Evolutionary conservation across 78 protist species (phyloP).

Genomic region (Dictyostelium discoideum): DNA sequence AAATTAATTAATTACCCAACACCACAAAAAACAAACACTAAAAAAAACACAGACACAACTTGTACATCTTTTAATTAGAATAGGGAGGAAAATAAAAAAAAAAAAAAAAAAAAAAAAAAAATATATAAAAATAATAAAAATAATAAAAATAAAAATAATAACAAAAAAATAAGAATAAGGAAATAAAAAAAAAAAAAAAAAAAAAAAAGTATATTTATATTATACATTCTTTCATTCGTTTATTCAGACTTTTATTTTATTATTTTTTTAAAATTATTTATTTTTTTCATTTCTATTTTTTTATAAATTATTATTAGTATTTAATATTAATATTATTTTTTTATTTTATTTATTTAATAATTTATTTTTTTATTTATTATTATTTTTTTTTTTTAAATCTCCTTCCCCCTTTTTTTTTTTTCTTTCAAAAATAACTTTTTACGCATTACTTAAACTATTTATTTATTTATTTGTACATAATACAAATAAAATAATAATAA

Average conservation of each 20-base stretch:
- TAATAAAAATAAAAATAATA: no score
- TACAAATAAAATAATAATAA: not conserved
- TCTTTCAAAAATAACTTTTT: not conserved
- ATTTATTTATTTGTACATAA: not conserved
- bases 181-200: no score
- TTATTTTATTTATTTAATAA: no score
- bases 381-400: not conserved
- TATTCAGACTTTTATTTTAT: not conserved
- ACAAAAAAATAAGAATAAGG: no score
- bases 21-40: not conserved
- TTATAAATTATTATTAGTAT: no score
- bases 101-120: no score
- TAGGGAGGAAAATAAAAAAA: not conserved
- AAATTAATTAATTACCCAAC: not conserved
- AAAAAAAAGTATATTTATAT: not conserved
- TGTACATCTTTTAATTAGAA: not conserved
- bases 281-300: no score
- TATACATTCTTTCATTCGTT: not conserved
- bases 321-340: no score
- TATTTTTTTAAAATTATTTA: no score
- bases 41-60: not conserved
- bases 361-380: no score
- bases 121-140: no score
- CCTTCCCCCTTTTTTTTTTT: not conserved
- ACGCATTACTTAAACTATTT: not conserved